Conservation (phyloP, 2,329 filamentous ascomycete species). For the Dactylonectria macrodidyma region DNA sequence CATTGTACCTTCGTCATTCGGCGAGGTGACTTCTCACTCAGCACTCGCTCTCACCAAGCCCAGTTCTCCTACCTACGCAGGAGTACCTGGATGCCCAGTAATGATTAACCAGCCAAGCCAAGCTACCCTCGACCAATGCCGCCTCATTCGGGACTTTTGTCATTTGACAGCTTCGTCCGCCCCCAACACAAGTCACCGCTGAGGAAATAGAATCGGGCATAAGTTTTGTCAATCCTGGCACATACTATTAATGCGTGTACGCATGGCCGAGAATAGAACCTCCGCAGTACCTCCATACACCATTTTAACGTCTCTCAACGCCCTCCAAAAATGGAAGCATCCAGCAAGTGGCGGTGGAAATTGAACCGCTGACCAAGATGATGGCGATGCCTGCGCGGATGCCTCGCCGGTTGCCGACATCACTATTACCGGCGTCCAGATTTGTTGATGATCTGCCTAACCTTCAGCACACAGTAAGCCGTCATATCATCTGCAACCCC, state of each 20-base stretch:
- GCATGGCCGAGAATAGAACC: conserved; percentile 8
- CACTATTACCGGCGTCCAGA: neutral
- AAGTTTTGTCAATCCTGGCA: neutral
- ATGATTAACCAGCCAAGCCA: neutral
- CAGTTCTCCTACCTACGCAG: too few relatives aligned
- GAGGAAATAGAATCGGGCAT: neutral
- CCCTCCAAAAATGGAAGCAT: neutral
- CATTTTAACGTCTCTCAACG: neutral
- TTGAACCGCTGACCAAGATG: conserved; percentile 1
- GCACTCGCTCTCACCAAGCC: neutral
- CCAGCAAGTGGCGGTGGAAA: neutral
- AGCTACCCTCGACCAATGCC: neutral
- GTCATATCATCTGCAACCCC: neutral
- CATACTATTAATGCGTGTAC: neutral
- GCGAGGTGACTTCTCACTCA: neutral
- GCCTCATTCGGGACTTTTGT: neutral
- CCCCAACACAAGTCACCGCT: neutral
- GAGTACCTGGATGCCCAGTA: neutral
- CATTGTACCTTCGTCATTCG: neutral
- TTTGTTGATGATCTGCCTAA: neutral
- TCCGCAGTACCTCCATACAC: neutral
- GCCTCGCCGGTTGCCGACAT: neutral
- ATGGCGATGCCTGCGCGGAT: too few relatives aligned
- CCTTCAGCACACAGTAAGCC: neutral
- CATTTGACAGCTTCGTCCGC: neutral